A percentile compares a stretch with the other conserved stretches of the same genome.
These are phyloP conservation scores for Themeda triandra DNA, from an alignment of 176 grass and related monocot genomes.

Conservation along the genomic window DNA sequence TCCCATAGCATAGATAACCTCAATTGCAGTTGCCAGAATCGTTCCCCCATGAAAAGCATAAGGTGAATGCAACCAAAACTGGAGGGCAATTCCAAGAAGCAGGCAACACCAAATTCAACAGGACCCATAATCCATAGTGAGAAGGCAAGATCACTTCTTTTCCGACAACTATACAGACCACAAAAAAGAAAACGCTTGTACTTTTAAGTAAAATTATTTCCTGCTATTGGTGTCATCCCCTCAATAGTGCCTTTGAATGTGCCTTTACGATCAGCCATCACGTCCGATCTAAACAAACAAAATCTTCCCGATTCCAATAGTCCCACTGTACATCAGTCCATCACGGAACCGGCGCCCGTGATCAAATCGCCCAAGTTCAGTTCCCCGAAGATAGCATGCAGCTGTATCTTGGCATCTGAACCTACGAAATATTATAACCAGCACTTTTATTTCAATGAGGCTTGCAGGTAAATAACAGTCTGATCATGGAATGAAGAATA, in stretches of 20 bases:
- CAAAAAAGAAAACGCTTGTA: constrained; percentile 17
- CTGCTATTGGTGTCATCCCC: constrained; percentile 31
- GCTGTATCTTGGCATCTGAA: background rate
- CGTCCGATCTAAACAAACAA: constrained; percentile 38
- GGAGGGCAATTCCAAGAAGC: background rate
- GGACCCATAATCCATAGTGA: background rate
- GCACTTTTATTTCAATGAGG: background rate
- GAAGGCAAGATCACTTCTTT: constrained; percentile 3
- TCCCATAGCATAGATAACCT: background rate
- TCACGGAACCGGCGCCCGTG: background rate
- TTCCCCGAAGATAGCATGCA: background rate
- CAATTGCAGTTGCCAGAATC: background rate
- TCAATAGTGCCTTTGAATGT: constrained; percentile 28
- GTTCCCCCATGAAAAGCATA: background rate
- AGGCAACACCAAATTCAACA: constrained; percentile 21
- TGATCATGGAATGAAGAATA: background rate
- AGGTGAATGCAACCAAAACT: constrained; percentile 22
- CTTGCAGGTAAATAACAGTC: background rate
- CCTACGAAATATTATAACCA: constrained; percentile 1
- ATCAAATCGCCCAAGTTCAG: constrained; percentile 19
- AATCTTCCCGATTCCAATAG: constrained; percentile 25
- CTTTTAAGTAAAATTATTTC: constrained; percentile 30
- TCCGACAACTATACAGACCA: constrained; percentile 36
- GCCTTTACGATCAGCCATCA: constrained; percentile 18
- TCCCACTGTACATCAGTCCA: constrained; percentile 33